phyloP scores from a whole-genome alignment of 495 filamentous ascomycete species.

The Usnea hakonensis region DNA sequence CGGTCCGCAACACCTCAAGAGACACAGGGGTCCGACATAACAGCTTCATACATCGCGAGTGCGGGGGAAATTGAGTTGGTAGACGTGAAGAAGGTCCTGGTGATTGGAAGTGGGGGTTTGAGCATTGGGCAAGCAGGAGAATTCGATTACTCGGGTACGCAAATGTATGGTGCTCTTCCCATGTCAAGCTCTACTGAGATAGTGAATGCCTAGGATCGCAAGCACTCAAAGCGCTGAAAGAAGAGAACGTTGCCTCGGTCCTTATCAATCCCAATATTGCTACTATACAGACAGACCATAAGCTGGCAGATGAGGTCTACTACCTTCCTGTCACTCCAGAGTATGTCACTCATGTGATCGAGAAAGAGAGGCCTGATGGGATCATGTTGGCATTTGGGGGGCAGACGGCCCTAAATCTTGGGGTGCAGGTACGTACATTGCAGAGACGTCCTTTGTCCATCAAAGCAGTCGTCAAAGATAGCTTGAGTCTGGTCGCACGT shows the following conservation, averaged over 20 bases:
- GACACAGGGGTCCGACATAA: conserved; percentile 1
- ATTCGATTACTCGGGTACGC: conserved; percentile 90
- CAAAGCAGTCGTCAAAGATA: not conserved
- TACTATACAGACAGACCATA: conserved; percentile 97
- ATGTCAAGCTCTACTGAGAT: not conserved
- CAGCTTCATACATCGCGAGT: conserved; percentile 7
- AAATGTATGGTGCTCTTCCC: not conserved
- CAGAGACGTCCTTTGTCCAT: not conserved
- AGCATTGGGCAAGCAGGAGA: conserved; percentile 96
- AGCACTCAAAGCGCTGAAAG: conserved; percentile 93
- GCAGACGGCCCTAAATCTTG: conserved; percentile 91
- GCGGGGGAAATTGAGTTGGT: conserved; percentile 34
- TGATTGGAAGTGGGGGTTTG: conserved; percentile 87
- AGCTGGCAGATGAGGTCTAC: conserved; percentile 94
- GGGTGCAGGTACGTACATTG: conserved; percentile 51
- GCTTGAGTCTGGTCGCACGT: not conserved
- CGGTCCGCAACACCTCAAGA: conserved; percentile 11
- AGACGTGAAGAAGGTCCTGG: conserved; percentile 91
- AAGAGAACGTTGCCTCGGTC: conserved; percentile 87
- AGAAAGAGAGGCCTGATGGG: conserved; percentile 84
- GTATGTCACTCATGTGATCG: conserved; percentile 94
- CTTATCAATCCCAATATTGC: conserved; percentile 99
- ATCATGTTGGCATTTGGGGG: conserved; percentile 96
- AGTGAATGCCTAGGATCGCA: conserved; percentile 59
- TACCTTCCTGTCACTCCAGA: conserved; percentile 95